Percentiles rank a stretch among this genome's conserved stretches.
These are phyloP conservation scores for Pyracantha coccinea DNA, from an alignment of 331 rosid species.

Conservation along the genomic window DNA sequence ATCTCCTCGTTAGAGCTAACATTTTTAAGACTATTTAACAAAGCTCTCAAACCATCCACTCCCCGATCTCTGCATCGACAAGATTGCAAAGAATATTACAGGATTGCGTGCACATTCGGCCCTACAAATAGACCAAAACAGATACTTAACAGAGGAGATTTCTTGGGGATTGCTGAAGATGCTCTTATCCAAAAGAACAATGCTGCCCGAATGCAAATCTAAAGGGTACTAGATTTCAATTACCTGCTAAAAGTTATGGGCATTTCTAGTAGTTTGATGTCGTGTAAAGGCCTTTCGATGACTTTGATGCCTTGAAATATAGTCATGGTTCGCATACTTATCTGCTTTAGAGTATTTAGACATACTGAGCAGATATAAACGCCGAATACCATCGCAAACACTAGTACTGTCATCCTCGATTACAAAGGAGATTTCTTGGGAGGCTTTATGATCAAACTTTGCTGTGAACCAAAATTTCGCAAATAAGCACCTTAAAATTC, in stretches of 20 bases:
- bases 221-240: constrained; percentile 5
- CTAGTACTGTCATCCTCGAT: constrained; percentile 48
- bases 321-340: constrained; percentile 38
- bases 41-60: constrained; percentile 99
- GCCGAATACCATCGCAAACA: constrained; percentile 60
- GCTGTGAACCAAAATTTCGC: constrained; percentile 38
- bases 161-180: too few relatives aligned
- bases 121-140: constrained; percentile 39
- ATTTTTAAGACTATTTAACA: constrained; percentile 73
- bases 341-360: constrained; percentile 42
- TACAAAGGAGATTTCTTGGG: constrained; percentile 67
- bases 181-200: too few relatives aligned
- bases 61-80: constrained; percentile 94
- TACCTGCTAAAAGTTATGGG: constrained; percentile 88
- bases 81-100: constrained; percentile 68
- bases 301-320: constrained; percentile 35
- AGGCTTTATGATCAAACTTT: constrained; percentile 52
- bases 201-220: constrained; percentile 4
- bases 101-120: constrained; percentile 75
- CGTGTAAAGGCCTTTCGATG: constrained; percentile 31
- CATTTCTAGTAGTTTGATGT: constrained; percentile 19
- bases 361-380: constrained; percentile 65
- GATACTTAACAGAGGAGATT: constrained; percentile 3
- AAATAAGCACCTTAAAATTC: too few relatives aligned
- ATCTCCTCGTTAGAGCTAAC: constrained; percentile 92